These are phyloP conservation scores for Ophiocordyceps australis DNA, from an alignment of 2,329 filamentous ascomycete species.

Conservation along the genomic window DNA sequence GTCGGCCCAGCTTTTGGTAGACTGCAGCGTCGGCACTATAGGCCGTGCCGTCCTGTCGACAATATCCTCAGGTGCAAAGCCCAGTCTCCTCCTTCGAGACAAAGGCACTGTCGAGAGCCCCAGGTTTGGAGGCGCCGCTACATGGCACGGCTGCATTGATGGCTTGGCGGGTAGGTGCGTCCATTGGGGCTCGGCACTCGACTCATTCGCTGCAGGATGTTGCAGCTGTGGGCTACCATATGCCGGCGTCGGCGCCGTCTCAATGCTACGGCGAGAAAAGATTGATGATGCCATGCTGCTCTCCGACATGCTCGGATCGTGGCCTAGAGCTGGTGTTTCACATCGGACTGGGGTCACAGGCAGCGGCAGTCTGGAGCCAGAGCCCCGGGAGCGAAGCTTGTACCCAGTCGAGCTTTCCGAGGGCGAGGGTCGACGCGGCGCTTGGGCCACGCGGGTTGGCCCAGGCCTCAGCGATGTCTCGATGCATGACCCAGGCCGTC, in stretches of 20 bases:
- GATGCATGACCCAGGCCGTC: too few relatives aligned
- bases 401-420: slow-evolving; percentile 9
- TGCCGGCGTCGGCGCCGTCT: slow-evolving; percentile 13
- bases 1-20: slow-evolving; percentile 21
- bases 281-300: slow-evolving; percentile 23
- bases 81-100: too few relatives aligned
- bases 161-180: too few relatives aligned
- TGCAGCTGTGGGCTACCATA: slow-evolving; percentile 12
- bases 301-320: slow-evolving; percentile 20
- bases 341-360: slow-evolving; percentile 18
- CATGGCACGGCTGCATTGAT: too few relatives aligned
- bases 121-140: slow-evolving; percentile 13
- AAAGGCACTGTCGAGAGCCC: slow-evolving; percentile 4
- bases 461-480: slow-evolving; percentile 1
- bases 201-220: too few relatives aligned
- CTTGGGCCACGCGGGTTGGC: slow-evolving; percentile 1
- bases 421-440: slow-evolving; percentile 11
- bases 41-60: slow-evolving; percentile 5
- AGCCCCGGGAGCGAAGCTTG: slow-evolving; percentile 14
- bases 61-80: slow-evolving; percentile 3
- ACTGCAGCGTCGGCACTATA: slow-evolving; percentile 13
- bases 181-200: too few relatives aligned
- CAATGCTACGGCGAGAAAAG: slow-evolving; percentile 17
- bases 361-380: slow-evolving; percentile 19
- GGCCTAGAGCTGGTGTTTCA: slow-evolving; percentile 14